These are phyloP conservation scores for Aspergillus fischeri DNA, from an alignment of 2,329 filamentous ascomycete genomes.

Conservation along the genomic window DNA sequence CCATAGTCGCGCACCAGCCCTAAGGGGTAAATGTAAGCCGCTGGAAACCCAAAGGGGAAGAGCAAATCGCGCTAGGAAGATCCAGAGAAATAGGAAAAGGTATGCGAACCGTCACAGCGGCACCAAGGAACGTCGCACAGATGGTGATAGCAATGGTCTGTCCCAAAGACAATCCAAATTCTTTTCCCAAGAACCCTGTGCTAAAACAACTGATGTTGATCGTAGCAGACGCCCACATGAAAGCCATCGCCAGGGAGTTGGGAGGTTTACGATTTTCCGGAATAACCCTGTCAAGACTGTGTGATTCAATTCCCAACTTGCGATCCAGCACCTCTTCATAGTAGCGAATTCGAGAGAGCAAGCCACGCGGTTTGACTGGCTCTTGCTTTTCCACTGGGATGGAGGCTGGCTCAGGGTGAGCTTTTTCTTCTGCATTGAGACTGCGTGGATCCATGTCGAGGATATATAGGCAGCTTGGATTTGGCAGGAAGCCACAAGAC, in stretches of 20 bases:
- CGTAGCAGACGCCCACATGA: constrained; percentile 51
- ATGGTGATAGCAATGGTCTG: constrained; percentile 46
- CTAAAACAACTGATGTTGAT: constrained; percentile 52
- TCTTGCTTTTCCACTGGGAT: constrained; percentile 12
- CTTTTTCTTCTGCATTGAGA: constrained; percentile 11
- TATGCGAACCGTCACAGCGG: constrained; percentile 20
- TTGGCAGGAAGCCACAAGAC: background rate
- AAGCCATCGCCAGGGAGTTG: constrained; percentile 47
- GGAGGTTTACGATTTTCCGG: constrained; percentile 28
- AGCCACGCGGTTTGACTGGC: constrained; percentile 9
- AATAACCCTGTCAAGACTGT: constrained; percentile 45
- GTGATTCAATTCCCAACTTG: constrained; percentile 48
- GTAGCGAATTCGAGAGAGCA: constrained; percentile 28
- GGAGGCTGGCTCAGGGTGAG: constrained; percentile 9
- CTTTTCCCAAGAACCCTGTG: constrained; percentile 49
- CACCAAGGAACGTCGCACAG: constrained; percentile 46
- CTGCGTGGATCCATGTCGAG: constrained; percentile 5
- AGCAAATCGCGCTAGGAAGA: background rate
- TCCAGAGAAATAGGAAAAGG: background rate
- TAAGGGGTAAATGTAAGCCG: constrained; percentile 12
- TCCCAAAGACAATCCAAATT: constrained; percentile 45
- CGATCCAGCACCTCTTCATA: constrained; percentile 45
- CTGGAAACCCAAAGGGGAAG: background rate
- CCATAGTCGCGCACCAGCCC: constrained; percentile 50
- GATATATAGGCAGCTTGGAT: background rate